Conservation (phyloP, 768 basidiomycete genomes). For the Panus rudis region DNA sequence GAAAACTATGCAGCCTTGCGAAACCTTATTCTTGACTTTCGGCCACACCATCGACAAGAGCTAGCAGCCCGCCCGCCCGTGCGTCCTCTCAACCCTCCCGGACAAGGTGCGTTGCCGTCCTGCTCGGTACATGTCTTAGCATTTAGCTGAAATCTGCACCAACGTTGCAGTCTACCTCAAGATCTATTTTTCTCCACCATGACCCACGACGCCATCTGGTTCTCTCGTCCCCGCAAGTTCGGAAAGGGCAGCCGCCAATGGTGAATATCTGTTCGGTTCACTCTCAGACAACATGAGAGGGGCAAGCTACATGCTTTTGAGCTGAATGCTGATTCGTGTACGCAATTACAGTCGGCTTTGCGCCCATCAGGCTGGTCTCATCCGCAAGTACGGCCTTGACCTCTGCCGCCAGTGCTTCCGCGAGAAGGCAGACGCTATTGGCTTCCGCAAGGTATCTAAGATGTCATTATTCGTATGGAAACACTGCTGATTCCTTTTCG, state of each 20-base stretch:
- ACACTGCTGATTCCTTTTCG: background rate
- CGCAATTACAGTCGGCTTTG: conserved; percentile 71
- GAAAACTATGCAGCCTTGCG: background rate
- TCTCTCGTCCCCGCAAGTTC: conserved; percentile 90
- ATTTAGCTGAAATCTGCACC: conserved; percentile 1
- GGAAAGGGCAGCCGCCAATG: conserved; percentile 96
- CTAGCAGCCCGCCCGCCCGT: too few species aligned
- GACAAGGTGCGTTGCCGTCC: conserved; percentile 6
- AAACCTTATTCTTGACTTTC: conserved; percentile 9
- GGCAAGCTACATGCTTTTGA: background rate
- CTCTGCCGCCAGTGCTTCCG: conserved; percentile 99
- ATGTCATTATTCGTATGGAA: background rate
- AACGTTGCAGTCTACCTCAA: conserved; percentile 7
- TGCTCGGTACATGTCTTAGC: background rate
- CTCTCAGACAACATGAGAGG: background rate
- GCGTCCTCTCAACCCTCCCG: conserved; percentile 6
- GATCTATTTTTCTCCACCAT: conserved; percentile 42
- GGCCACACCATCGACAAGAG: conserved; percentile 14
- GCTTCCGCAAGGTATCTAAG: conserved; percentile 80
- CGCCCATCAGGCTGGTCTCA: conserved; percentile 95
- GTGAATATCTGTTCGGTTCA: conserved; percentile 36
- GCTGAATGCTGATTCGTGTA: conserved; percentile 11
- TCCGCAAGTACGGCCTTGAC: conserved; percentile 95
- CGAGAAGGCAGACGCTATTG: conserved; percentile 89
- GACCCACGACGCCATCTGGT: conserved; percentile 99